These are phyloP conservation scores for Pharnaceum exiguum DNA, from an alignment of 148 eudicot species.

Conservation along the genomic window DNA sequence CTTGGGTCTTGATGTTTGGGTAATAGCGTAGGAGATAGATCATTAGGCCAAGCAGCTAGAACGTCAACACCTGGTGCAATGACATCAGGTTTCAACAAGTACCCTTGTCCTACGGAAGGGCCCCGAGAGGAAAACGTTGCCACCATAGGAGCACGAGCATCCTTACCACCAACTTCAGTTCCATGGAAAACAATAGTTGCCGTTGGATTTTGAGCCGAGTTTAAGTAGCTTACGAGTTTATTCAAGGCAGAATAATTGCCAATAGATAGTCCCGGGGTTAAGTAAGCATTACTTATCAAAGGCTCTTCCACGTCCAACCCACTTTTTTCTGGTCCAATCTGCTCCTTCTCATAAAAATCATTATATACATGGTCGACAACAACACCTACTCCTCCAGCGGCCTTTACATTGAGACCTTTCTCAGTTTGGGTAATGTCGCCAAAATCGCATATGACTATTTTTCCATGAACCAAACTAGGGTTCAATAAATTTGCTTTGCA, in stretches of 20 bases:
- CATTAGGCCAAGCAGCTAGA: slow-evolving; percentile 36
- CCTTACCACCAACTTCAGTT: slow-evolving; percentile 24
- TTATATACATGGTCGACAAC: slow-evolving; percentile 17
- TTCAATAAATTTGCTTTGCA: slow-evolving; percentile 16
- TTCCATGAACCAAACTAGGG: slow-evolving; percentile 21
- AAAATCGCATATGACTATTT: slow-evolving; percentile 27
- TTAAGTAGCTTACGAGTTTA: slow-evolving; percentile 6
- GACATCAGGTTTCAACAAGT: slow-evolving; percentile 45
- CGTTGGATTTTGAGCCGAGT: slow-evolving; percentile 1
- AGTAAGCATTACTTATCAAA: slow-evolving; percentile 22
- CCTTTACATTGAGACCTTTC: slow-evolving; percentile 25
- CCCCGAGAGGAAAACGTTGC: slow-evolving; percentile 45
- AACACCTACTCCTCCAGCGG: slow-evolving; percentile 34
- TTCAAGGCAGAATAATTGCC: slow-evolving; percentile 1
- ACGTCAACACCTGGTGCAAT: slow-evolving; percentile 45
- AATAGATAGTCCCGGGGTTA: slow-evolving; percentile 33
- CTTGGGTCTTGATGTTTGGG: slow-evolving; percentile 21
- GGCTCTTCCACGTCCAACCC: too few species aligned
- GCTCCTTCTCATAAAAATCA: too few species aligned
- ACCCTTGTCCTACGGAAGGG: slow-evolving; percentile 14
- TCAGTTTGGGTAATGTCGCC: slow-evolving; percentile 1
- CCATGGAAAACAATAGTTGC: slow-evolving; percentile 25
- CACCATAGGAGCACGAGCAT: slow-evolving; percentile 41
- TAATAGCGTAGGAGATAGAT: slow-evolving; percentile 21
- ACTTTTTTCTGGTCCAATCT: too few species aligned